Base-by-base conservation (phyloP, 768 basidiomycete genomes). In the Mycena latifolia region DNA sequence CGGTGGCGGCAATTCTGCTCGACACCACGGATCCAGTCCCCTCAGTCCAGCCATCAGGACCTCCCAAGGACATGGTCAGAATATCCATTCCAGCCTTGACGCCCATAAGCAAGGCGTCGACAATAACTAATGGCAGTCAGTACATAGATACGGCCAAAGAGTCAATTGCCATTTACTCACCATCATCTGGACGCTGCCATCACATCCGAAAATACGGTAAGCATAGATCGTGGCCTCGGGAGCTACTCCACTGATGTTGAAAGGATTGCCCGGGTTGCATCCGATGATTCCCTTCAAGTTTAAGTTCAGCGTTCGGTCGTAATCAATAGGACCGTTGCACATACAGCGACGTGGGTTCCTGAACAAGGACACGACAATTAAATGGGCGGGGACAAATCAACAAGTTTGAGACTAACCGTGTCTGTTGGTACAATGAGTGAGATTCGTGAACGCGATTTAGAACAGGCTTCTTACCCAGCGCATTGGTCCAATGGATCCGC, bases 181-280 rank as follows among this genome's bases (percentile, higher is more conserved):
- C 75, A 75, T 89, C 82, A 70, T 88, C 83, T 79, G 81, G 63
- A 85, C 81, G 12, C 63, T 73, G 0, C 87, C 88, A 3, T 56
- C 67, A 72, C 92, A 92, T 3, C 88, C 87, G 71, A 90, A 91
- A 11, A 92, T 79, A 55, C 88, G 76, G 77, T 89, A 89, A 6
- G 83, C 73, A 5, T 78, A 83, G 39, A 91, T 75, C 2, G 83
- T 83, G 0, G 90, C 87, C 1, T 83, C 81, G 62, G 84, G 90
- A 3, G 92, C 91, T 43, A 91, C 90, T 59, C 92, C 92, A 52
- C 86, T 87, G 71, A 92, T 86, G 76, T 88, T 88, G 80, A 86
- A 90, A 37, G 75, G 72, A 71, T 91, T 92, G 50, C 78, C 84
- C 1, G 86, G 85, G 65, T 88, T 77, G 20, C 88, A 87, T 17